Percentiles rank a stretch among this genome's conserved stretches.
phyloP scores from a whole-genome alignment of 305 asterid genomes.

The Striga hermonthica region DNA sequence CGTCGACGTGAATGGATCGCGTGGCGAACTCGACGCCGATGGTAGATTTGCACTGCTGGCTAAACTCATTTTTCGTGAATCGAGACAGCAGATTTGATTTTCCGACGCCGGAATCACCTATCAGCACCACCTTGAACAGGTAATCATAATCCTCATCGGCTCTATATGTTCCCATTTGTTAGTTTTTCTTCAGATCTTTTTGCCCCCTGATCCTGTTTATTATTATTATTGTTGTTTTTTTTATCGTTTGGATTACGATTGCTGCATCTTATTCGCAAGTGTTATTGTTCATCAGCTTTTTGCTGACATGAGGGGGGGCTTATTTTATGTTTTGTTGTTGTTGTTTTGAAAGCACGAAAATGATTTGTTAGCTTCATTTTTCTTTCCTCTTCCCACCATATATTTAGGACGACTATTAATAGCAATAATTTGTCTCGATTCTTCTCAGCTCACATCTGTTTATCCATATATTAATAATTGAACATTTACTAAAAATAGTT shows the following conservation, averaged over 20 bases:
- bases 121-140: slow-evolving; percentile 79
- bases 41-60: slow-evolving; percentile 77
- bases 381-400: slow-evolving; percentile 35
- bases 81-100: slow-evolving; percentile 77
- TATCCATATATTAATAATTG: too few relatives aligned
- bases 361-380: slow-evolving; percentile 20
- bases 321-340: background rate
- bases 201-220: background rate
- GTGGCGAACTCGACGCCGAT: slow-evolving; percentile 91
- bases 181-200: slow-evolving; percentile 4
- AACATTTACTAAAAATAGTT: too few relatives aligned
- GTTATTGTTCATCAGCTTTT: slow-evolving; percentile 19
- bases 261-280: background rate
- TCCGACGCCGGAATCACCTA: slow-evolving; percentile 88
- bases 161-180: slow-evolving; percentile 62
- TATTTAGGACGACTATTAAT: slow-evolving; percentile 31
- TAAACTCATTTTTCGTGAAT: slow-evolving; percentile 72
- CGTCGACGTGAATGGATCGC: slow-evolving; percentile 72
- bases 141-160: slow-evolving; percentile 89
- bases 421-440: too few relatives aligned
- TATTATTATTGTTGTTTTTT: background rate
- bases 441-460: too few relatives aligned
- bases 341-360: background rate
- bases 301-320: slow-evolving; percentile 3
- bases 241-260: background rate